Evolutionary conservation across 2,329 filamentous ascomycete species (phyloP), one percentile per base, ranked within the genome.

Genomic region (Aspergillus melleus): DNA sequence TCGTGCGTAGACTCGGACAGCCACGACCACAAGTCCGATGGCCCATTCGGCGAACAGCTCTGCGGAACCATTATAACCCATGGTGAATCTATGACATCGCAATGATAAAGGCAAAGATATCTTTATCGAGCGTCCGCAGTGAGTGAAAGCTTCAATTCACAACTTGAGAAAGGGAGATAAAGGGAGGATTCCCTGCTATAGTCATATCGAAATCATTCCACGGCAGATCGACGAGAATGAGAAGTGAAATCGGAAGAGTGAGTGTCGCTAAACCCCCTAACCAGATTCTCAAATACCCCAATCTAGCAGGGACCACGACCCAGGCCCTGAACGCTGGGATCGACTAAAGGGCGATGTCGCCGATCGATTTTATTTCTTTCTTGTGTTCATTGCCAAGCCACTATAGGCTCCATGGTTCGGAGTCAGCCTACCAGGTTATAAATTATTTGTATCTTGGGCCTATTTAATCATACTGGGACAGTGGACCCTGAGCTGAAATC

Each of bases 41-140:
- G 61, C 63, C 59, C 61, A 65, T 49, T 66, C 63, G 11, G 59
- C 58, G 29, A 65, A 66, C 39, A 66, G 60, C 55, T 66, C 64
- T n/a, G 63, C 61, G 14, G 63, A 47, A 5, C 63, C 42, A 55
- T 61, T 66, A 54, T 65, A 66, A 16, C 32, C 52, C 63, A 64
- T 64, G 1, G 16, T 54, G 20, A 10, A 26, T 32, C n/a, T 24
- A 12, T 42, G 14, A 4, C 36, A n/a, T 42, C 6, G 36, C 6
- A 14, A n/a, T 12, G 16, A 42, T n/a, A n/a, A 42, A 42, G 14
- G 1, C 14, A 42, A 14, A n/a, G 6, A 19, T 36, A 5, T n/a
- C 2, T n/a, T 42, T 12, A n/a, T 2, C 16, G 12, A 42, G 36
- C 6, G 3, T 8, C 3, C 4, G 14, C 14, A 1, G 6, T 6